Base-by-base conservation (phyloP, 371 early-diverging fungal genomes). In the Synchytrium microbalum region DNA sequence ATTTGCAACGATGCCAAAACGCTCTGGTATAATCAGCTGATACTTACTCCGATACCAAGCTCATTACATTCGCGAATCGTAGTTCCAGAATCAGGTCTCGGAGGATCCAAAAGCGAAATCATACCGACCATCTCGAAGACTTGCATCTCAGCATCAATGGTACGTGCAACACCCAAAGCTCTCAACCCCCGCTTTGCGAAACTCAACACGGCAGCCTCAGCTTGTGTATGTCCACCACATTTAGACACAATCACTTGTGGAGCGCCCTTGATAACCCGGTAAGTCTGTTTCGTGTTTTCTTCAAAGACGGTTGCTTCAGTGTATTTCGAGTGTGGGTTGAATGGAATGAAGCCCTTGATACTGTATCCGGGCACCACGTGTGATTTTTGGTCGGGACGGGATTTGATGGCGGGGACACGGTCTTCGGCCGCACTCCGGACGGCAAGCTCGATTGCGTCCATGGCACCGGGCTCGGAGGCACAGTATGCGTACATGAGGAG, bases 181-280 rank as follows among this genome's bases (percentile, higher is more conserved):
- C 93, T 90, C 60, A 91, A 87, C 71, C 93, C 93, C 68, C 93
- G 89, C 38, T 83, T 76, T n/a, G 95, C 96, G 62, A 94, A 84
- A 62, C 82, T 75, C 59, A 14, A 14, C 14, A 51, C 51, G 14
- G 23, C 23, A 14, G 51, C 14, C 23, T 51, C 51, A 51, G 51
- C 51, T n/a, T n/a, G n/a, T n/a, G n/a, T n/a, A n/a, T n/a, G n/a
- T n/a, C n/a, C n/a, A n/a, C n/a, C n/a, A n/a, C n/a, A n/a, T 51
- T 51, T 51, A 51, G 51, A 51, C 14, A 51, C 51, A 60, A 95
- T 91, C 19, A 92, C 93, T 66, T 93, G 94, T 19, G 95, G 95
- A 8, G 95, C 94, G 62, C 95, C 95, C 78, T 95, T 95, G 66
- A 92, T 90, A 28, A 88, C 88, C 67, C 86, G 79, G 76, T 90